Conservation (phyloP, 2,329 filamentous ascomycete genomes). For the Ascochyta clinopodiicola region DNA sequence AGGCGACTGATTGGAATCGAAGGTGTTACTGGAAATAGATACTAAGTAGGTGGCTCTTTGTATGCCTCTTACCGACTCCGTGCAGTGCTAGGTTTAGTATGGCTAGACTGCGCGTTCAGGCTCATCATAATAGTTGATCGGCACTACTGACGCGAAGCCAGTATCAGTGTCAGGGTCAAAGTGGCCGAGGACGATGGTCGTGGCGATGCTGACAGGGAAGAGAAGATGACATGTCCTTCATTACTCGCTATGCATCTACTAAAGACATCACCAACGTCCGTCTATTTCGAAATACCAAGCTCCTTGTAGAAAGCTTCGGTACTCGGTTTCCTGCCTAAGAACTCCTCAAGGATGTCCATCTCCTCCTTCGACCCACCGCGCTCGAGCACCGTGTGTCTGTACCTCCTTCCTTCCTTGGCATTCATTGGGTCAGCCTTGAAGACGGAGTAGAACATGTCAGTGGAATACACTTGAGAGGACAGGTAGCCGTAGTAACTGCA, state of each 20-base stretch:
- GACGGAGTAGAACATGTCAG: constrained; percentile 84
- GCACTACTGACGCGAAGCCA: too few species aligned
- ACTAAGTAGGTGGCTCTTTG: too few species aligned
- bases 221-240: not conserved
- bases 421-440: constrained; percentile 84
- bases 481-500: constrained; percentile 69
- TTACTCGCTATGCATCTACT: not conserved
- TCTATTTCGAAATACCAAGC: constrained; percentile 60
- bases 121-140: too few species aligned
- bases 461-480: constrained; percentile 77
- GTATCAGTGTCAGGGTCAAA: too few species aligned
- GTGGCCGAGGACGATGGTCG: not conserved
- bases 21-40: too few species aligned
- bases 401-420: constrained; percentile 72
- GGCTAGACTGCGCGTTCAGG: too few species aligned
- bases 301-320: constrained; percentile 82
- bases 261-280: not conserved
- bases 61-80: too few species aligned
- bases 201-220: not conserved
- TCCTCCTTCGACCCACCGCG: constrained; percentile 80
- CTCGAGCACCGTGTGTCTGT: constrained; percentile 79
- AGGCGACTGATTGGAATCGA: too few species aligned
- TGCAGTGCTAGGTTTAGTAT: too few species aligned
- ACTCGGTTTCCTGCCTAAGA: constrained; percentile 77
- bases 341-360: constrained; percentile 79